Percentiles rank a stretch among this genome's conserved stretches.
Conservation (phyloP, 768 basidiomycete genomes). For the Panellus pusillus region DNA sequence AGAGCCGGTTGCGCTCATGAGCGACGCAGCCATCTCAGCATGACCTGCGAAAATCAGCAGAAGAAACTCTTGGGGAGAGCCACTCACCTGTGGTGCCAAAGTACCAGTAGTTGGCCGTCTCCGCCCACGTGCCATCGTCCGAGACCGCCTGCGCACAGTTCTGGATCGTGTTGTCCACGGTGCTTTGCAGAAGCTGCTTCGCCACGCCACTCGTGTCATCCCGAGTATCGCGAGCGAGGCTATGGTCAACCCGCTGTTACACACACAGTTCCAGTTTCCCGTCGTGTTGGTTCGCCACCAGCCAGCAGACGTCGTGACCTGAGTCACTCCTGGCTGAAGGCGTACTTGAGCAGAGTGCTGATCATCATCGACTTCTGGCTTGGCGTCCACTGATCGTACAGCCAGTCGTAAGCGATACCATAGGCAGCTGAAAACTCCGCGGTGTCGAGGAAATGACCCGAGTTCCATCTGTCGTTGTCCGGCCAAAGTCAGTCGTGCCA, state of each 20-base stretch:
- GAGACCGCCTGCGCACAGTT: constrained; percentile 71
- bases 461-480: constrained; percentile 76
- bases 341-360: constrained; percentile 72
- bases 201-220: constrained; percentile 82
- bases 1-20: constrained; percentile 84
- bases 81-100: constrained; percentile 62
- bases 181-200: constrained; percentile 59
- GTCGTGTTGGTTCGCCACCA: constrained; percentile 79
- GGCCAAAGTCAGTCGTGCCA: constrained; percentile 63
- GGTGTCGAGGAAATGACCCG: constrained; percentile 84
- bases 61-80: neutral
- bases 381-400: constrained; percentile 79
- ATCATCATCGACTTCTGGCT: constrained; percentile 72
- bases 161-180: constrained; percentile 69
- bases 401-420: constrained; percentile 95
- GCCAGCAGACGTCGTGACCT: constrained; percentile 49
- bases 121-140: constrained; percentile 87
- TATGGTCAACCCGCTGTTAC: constrained; percentile 87
- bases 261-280: constrained; percentile 99
- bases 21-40: constrained; percentile 84
- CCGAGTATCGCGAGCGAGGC: constrained; percentile 88
- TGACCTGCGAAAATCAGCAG: constrained; percentile 48
- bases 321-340: constrained; percentile 61
- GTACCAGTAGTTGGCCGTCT: constrained; percentile 96
- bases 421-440: constrained; percentile 88